phyloP scores from a whole-genome alignment of 2,329 filamentous ascomycete genomes.

The Rosellinia necatrix region DNA sequence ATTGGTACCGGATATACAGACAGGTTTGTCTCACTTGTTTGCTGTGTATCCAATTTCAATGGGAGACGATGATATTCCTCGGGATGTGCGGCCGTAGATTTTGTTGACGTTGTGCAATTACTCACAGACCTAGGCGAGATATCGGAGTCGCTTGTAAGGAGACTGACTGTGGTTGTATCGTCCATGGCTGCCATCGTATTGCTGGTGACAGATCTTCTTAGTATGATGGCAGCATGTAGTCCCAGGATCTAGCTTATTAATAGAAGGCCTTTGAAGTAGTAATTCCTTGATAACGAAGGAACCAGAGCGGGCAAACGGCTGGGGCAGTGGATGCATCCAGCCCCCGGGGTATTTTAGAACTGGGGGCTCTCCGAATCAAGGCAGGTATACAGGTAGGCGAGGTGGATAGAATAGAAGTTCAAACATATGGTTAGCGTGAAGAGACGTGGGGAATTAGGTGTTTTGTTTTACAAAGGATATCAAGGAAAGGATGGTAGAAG shows the following conservation, averaged over 20 bases:
- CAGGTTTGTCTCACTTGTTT: constrained; percentile 30
- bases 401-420: no score
- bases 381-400: not conserved
- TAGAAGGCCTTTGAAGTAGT: no score
- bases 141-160: constrained; percentile 31
- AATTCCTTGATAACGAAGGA: no score
- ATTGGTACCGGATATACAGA: constrained; percentile 24
- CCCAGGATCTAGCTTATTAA: no score
- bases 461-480: not conserved
- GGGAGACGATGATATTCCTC: constrained; percentile 33
- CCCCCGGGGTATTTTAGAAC: not conserved
- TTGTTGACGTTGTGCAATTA: constrained; percentile 33
- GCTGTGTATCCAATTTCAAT: constrained; percentile 30
- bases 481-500: not conserved
- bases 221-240: no score
- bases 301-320: not conserved
- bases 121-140: constrained; percentile 30
- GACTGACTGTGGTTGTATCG: constrained; percentile 11
- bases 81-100: constrained; percentile 29
- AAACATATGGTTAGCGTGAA: not conserved
- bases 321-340: not conserved
- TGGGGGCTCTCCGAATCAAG: not conserved
- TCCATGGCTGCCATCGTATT: constrained; percentile 24
- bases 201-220: not conserved
- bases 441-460: constrained; percentile 15